Conservation (phyloP, 148 eudicot genomes). For the Cornus controversa region DNA sequence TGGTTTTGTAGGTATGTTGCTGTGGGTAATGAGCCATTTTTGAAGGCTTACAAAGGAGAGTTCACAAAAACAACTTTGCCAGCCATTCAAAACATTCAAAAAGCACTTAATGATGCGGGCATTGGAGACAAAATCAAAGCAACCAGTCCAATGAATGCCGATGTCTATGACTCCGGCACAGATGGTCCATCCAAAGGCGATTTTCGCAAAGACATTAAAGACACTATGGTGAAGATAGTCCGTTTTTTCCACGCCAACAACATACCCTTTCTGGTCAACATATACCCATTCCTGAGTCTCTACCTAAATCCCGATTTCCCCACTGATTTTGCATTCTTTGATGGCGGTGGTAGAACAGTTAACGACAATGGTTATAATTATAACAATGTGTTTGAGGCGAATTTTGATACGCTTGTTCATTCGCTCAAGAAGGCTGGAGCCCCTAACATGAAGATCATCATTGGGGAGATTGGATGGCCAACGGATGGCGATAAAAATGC, state of each 20-base stretch:
- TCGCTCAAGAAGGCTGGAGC: constrained; percentile 21
- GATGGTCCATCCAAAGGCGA: constrained; percentile 57
- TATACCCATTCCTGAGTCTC: constrained; percentile 36
- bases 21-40: constrained; percentile 88
- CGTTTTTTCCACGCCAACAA: constrained; percentile 16
- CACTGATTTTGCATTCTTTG: constrained; percentile 32
- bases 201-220: constrained; percentile 53
- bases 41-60: constrained; percentile 60
- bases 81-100: constrained; percentile 68
- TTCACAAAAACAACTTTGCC: constrained; percentile 47
- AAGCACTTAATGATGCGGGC: constrained; percentile 66
- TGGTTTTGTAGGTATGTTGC: constrained; percentile 59
- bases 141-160: constrained; percentile 79
- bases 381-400: constrained; percentile 35
- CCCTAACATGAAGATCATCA: constrained; percentile 17
- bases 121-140: constrained; percentile 52
- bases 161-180: constrained; percentile 59
- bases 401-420: constrained; percentile 29
- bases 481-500: constrained; percentile 26
- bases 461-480: constrained; percentile 46
- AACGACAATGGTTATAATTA: constrained; percentile 17
- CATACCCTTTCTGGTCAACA: constrained; percentile 32
- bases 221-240: constrained; percentile 53
- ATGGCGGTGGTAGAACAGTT: constrained; percentile 16
- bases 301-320: constrained; percentile 28